These are phyloP conservation scores for Scenedesmus sp. DNA, from an alignment of 163 green algal genomes.

Conservation along the genomic window DNA sequence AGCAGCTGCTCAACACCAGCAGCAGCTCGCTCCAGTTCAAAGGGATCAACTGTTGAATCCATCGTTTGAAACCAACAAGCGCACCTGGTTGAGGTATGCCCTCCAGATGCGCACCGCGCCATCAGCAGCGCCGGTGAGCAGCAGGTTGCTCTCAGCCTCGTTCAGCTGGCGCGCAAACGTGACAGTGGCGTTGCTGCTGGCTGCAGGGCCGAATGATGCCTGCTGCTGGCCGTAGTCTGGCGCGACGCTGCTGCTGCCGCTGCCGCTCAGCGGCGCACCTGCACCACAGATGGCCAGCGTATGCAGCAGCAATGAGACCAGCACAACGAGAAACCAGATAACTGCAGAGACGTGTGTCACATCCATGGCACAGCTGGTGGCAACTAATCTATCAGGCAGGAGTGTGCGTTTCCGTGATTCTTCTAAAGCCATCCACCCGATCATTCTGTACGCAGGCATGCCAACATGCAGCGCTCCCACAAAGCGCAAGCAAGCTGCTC, in stretches of 20 bases:
- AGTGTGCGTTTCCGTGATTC: too few relatives aligned
- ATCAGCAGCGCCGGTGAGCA: constrained; percentile 80
- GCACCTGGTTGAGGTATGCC: constrained; percentile 68
- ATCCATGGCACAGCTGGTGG: too few relatives aligned
- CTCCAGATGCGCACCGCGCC: constrained; percentile 89
- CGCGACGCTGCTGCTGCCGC: background rate
- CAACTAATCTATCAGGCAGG: too few relatives aligned
- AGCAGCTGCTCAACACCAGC: background rate
- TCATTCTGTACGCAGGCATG: too few relatives aligned
- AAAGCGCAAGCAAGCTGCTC: background rate
- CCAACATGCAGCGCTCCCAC: too few relatives aligned
- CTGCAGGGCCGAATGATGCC: background rate
- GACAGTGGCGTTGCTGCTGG: constrained; percentile 20
- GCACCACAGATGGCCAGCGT: background rate
- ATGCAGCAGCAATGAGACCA: background rate
- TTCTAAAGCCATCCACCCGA: too few relatives aligned
- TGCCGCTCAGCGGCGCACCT: constrained; percentile 10
- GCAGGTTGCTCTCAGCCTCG: constrained; percentile 77
- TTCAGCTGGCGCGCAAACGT: constrained; percentile 81
- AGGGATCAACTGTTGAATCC: too few relatives aligned
- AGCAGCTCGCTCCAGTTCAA: background rate
- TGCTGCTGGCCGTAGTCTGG: constrained; percentile 17
- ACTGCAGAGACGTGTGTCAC: too few relatives aligned
- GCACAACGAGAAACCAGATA: background rate
- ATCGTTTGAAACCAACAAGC: too few relatives aligned